phyloP scores from a whole-genome alignment of 768 basidiomycete genomes.

The Amanita polypyramis region DNA sequence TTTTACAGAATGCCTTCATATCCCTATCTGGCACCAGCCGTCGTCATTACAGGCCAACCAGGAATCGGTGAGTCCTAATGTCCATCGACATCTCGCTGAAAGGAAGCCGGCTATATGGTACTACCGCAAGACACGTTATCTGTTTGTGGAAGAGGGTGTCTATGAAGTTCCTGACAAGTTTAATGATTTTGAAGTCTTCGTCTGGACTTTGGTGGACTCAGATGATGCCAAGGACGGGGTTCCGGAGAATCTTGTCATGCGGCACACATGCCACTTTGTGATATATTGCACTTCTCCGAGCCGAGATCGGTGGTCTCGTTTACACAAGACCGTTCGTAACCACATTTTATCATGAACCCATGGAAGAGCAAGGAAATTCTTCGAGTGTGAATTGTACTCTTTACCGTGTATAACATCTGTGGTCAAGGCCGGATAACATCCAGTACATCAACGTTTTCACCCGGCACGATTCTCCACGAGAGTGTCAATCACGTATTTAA shows the following conservation, averaged over 20 bases:
- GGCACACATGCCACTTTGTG: too few species aligned
- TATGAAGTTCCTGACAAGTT: background rate
- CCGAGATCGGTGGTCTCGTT: too few species aligned
- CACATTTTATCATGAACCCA: slow-evolving; percentile 12
- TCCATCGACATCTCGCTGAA: background rate
- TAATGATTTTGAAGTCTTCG: background rate
- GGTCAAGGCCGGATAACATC: slow-evolving; percentile 1
- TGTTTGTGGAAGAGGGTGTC: background rate
- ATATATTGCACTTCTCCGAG: too few species aligned
- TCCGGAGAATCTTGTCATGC: too few species aligned
- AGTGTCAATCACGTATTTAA: background rate
- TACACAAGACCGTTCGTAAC: slow-evolving; percentile 6
- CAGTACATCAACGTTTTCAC: slow-evolving; percentile 1
- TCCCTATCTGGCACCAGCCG: too few species aligned
- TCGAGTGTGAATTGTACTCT: slow-evolving; percentile 9
- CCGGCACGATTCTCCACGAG: background rate
- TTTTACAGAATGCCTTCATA: too few species aligned
- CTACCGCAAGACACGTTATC: background rate
- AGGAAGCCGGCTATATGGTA: background rate
- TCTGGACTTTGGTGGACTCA: too few species aligned
- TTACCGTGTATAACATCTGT: background rate
- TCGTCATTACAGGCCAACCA: too few species aligned
- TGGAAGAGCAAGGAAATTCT: slow-evolving; percentile 12
- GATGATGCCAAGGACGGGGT: too few species aligned
- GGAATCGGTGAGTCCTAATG: too few species aligned